These are phyloP conservation scores for Carex scoparia DNA, from an alignment of 176 grass and related monocot genomes.

Conservation along the genomic window DNA sequence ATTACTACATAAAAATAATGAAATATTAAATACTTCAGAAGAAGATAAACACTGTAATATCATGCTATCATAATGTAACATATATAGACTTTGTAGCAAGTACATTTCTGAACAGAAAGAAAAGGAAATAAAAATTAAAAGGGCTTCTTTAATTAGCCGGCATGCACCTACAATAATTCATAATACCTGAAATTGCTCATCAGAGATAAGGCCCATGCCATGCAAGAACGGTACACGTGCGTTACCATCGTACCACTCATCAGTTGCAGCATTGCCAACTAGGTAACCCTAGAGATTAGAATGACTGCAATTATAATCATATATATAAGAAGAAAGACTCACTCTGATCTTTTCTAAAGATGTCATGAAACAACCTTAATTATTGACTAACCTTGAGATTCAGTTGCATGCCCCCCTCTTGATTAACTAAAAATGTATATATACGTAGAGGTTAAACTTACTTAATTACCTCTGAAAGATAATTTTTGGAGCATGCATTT, in stretches of 20 bases:
- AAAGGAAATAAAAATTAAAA: background rate
- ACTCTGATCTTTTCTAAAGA: background rate
- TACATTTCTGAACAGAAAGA: background rate
- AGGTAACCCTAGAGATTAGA: slow-evolving; percentile 48
- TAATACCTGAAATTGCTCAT: slow-evolving; percentile 55
- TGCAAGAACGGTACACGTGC: slow-evolving; percentile 46
- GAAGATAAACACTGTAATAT: background rate
- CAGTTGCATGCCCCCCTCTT: slow-evolving; percentile 4
- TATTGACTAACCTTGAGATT: slow-evolving; percentile 49
- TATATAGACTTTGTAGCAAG: background rate
- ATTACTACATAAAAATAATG: background rate
- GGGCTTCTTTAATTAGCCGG: background rate
- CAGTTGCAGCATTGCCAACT: slow-evolving; percentile 53
- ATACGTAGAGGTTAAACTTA: background rate
- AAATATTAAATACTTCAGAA: background rate
- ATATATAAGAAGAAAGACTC: background rate
- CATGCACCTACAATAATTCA: background rate
- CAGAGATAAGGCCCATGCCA: slow-evolving; percentile 58
- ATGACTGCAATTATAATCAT: background rate
- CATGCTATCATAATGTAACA: background rate
- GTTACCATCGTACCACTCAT: slow-evolving; percentile 27
- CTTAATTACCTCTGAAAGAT: background rate
- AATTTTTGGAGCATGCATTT: background rate
- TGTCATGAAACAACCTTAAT: background rate
- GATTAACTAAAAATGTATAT: slow-evolving; percentile 20